phyloP scores from a whole-genome alignment of 2,329 filamentous ascomycete species.

The Berkeleyomyces rouxiae region DNA sequence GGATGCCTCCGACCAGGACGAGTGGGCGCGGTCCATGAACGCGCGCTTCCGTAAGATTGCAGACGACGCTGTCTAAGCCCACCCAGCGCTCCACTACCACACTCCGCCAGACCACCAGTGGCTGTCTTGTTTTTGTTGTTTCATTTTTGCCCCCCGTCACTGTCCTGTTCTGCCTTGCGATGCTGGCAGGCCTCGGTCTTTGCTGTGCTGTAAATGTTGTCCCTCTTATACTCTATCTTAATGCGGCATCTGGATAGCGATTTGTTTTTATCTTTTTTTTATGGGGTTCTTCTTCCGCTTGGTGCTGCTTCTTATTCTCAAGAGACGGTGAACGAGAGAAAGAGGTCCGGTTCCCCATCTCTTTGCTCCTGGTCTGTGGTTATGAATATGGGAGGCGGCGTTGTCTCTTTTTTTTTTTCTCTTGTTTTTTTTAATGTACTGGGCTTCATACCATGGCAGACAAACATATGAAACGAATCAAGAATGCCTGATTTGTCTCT shows the following conservation, averaged over 20 bases:
- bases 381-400: background rate
- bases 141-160: too few relatives aligned
- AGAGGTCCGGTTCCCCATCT: background rate
- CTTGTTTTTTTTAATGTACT: background rate
- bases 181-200: background rate
- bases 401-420: background rate
- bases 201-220: background rate
- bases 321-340: too few relatives aligned
- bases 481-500: too few relatives aligned
- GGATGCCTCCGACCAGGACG: constrained; percentile 46
- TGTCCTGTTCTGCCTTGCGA: too few relatives aligned
- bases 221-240: background rate
- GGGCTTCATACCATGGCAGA: too few relatives aligned
- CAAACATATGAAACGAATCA: too few relatives aligned
- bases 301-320: background rate
- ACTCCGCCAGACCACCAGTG: too few relatives aligned
- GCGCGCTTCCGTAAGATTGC: constrained; percentile 14
- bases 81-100: too few relatives aligned
- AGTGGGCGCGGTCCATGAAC: constrained; percentile 41
- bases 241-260: constrained; percentile 3
- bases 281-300: background rate
- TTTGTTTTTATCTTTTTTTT: background rate
- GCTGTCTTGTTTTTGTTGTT: too few relatives aligned
- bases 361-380: background rate
- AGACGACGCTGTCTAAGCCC: constrained; percentile 11